Evolutionary conservation across 2,329 filamentous ascomycete genomes (phyloP), one percentile per base, ranked within the genome.

Genomic region (Alternaria gaisen): DNA sequence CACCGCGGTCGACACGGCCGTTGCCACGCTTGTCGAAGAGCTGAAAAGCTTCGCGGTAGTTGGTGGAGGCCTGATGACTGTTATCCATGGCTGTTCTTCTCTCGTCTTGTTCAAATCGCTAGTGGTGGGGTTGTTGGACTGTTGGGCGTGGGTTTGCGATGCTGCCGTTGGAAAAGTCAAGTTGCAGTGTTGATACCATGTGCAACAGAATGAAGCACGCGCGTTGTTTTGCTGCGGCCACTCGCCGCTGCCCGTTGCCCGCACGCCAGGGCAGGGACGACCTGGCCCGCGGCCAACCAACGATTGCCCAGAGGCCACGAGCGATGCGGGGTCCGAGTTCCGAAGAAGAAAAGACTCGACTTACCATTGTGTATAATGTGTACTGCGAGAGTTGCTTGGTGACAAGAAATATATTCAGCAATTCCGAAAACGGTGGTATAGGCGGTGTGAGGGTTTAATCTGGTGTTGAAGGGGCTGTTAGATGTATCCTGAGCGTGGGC

Each of bases 1-100:
- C 91, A 70, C 94, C 91, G 80, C 94, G 85, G 41, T 91, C 83
- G 72, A 98, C 95, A 73, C 94, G 94, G 78, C 94, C 94, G 79
- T 92, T 97, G 79, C 95, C 95, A 81, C 95, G 94, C 90, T 97
- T 98, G 87, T 99, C 95, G 86, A 98, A 99, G 80, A 99, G 91
- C 75, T 94, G 94, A 83, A 99, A 99, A 72, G 95, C 95, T 90
- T 99, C 95, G 87, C 98, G 98, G 92, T 98, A 99, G 90, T 99
- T 98, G 84, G 94, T 98, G 64, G 88, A 88, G 79, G 87, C 86
- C 87, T 90, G 86, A 24, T 64, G 64, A 53, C 55, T 67, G 72
- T 77, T 77, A 76, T 76, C 69, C 74, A 77, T 77, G 60, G 66
- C 64, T 72, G 66, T 54, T 65, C 67, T 51, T 48, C 44, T 48